These are phyloP conservation scores for Onygenales sp. DNA, from an alignment of 2,329 filamentous ascomycete genomes.

Conservation along the genomic window DNA sequence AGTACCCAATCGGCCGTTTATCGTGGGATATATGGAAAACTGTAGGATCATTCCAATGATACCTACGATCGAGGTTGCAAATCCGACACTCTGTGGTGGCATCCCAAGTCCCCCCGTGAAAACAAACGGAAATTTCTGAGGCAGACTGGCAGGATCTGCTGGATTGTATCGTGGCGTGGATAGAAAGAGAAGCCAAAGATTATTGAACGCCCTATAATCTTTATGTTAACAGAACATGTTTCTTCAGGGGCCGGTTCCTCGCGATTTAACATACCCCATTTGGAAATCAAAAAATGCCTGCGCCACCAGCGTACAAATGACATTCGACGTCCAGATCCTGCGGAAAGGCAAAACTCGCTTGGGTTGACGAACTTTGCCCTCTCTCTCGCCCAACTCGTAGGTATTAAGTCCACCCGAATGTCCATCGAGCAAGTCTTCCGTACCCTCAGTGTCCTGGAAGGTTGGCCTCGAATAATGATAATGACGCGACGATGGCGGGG, in stretches of 20 bases:
- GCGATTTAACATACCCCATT: conserved; percentile 35
- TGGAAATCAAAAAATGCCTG: conserved; percentile 66
- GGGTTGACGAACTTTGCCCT: conserved; percentile 24
- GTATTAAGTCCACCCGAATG: conserved; percentile 20
- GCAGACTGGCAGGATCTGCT: conserved; percentile 30
- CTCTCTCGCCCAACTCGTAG: conserved; percentile 30
- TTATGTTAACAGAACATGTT: neutral
- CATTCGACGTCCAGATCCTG: conserved; percentile 46
- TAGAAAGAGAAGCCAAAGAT: conserved; percentile 68
- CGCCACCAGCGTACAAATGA: conserved; percentile 49
- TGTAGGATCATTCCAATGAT: conserved; percentile 64
- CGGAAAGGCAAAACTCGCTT: conserved; percentile 38
- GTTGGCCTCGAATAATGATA: conserved; percentile 25
- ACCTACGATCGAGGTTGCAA: conserved; percentile 67
- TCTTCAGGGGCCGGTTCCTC: neutral
- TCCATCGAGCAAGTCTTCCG: conserved; percentile 24
- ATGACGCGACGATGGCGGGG: conserved; percentile 22
- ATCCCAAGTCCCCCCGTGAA: conserved; percentile 67
- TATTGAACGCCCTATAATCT: conserved; percentile 56
- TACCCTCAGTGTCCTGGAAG: conserved; percentile 26
- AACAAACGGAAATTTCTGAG: conserved; percentile 41
- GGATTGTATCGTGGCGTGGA: conserved; percentile 55
- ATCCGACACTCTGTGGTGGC: conserved; percentile 58
- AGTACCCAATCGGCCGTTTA: conserved; percentile 59
- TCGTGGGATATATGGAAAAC: conserved; percentile 58